Base-by-base conservation (phyloP, 257 asterid species). In the Prunella vulgaris region DNA sequence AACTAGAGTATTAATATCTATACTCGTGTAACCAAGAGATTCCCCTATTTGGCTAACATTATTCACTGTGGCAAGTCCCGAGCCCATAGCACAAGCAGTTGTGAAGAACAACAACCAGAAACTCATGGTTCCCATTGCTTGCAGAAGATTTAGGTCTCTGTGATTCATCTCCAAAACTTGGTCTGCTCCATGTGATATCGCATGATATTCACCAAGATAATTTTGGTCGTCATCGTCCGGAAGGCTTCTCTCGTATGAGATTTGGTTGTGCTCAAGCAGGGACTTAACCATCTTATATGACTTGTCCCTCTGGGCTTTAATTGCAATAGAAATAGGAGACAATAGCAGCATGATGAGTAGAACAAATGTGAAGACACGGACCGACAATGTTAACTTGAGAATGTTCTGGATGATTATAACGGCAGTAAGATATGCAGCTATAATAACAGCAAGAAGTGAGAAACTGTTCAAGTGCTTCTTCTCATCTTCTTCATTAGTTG, bases 251-350 rank as follows among this genome's bases (percentile, higher is more conserved):
- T 78, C 85, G 14, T 74, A 80, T 28, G 75, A 51, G 5, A 70
- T 27, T 75, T 84, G 76, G 82, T 93, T 90, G 75, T 88, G 84
- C 86, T 92, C 97, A 7, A 92, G 92, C 33, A 92, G 87, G 56
- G 86, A 81, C 68, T 84, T 86, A 27, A 88, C 12, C 32, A 84
- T 18, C 73, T 85, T 73, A 40, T 85, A 78, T 3, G 92, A 78
- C 75, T 83, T 86, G 22, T 82, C 82, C 63, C 86, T 79, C 72
- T 87, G 89, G 72, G 93, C 96, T 37, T 65, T 66, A 18, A 89
- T 68, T 1, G 87, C 88, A 17, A 87, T 69, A 25, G 73, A 64
- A 33, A 86, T n/a, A 9, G 88, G 89, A 59, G 89, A 87, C 3
- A 82, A 56, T 13, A 92, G 87, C 82, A 92, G 76, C 70, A 86